These are phyloP conservation scores for Rhizopogon parksii DNA, from an alignment of 1,284 basidiomycete genomes.

Conservation along the genomic window DNA sequence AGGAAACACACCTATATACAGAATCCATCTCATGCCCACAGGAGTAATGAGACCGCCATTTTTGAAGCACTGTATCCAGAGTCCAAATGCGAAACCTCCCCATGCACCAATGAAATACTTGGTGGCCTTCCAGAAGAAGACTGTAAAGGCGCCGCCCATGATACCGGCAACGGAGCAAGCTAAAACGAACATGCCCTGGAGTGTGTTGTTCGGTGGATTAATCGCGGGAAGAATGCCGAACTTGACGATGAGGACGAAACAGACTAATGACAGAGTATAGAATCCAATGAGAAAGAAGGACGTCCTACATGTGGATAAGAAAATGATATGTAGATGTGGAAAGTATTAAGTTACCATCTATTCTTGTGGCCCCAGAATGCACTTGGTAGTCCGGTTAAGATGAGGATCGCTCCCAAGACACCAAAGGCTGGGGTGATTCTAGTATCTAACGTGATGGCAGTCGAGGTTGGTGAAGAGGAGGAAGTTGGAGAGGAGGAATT, in stretches of 20 bases:
- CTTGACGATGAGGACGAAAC: constrained; percentile 82
- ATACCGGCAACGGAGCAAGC: constrained; percentile 74
- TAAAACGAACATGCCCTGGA: constrained; percentile 87
- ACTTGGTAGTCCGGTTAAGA: constrained; percentile 83
- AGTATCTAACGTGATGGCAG: constrained; percentile 60
- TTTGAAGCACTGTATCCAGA: constrained; percentile 83
- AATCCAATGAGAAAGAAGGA: constrained; percentile 89
- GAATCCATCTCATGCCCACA: constrained; percentile 78
- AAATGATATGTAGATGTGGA: constrained; percentile 10
- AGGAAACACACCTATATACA: constrained; percentile 65
- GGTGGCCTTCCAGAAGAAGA: constrained; percentile 87
- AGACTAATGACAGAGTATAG: constrained; percentile 81
- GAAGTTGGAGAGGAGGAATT: constrained; percentile 34
- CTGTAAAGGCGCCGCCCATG: constrained; percentile 76
- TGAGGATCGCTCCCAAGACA: constrained; percentile 82
- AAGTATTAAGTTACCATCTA: constrained; percentile 56
- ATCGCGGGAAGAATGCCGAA: constrained; percentile 82
- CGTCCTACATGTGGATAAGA: constrained; percentile 48
- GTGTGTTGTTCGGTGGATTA: constrained; percentile 69
- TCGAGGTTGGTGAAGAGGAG: constrained; percentile 42
- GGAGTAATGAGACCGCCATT: constrained; percentile 75
- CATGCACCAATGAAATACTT: constrained; percentile 83
- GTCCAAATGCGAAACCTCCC: constrained; percentile 82
- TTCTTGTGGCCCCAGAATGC: constrained; percentile 92
- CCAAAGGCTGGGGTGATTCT: constrained; percentile 84